Evolutionary conservation across 495 filamentous ascomycete species (phyloP).

Genomic region (Lichenothelia convexa): DNA sequence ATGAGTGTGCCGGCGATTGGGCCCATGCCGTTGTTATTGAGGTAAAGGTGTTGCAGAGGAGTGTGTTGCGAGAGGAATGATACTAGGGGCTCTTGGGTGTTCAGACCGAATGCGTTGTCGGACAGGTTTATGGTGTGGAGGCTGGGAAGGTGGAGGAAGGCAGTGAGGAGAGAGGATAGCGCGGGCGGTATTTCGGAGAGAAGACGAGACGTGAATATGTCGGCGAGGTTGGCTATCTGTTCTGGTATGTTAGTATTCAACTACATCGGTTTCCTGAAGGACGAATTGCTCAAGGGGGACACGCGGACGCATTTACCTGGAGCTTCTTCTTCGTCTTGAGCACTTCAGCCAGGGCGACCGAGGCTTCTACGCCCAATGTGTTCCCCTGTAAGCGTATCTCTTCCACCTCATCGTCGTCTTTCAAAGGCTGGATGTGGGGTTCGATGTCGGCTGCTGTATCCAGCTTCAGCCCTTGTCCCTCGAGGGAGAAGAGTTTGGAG

Average conservation of each 20-base stretch:
- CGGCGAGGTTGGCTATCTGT: constrained; percentile 72
- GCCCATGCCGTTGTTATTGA: constrained; percentile 97
- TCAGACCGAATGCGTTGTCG: constrained; percentile 94
- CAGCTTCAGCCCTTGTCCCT: constrained; percentile 79
- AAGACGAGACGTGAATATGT: constrained; percentile 92
- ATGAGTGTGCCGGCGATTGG: constrained; percentile 73
- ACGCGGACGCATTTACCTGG: constrained; percentile 28
- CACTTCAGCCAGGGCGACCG: constrained; percentile 59
- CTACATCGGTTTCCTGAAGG: too few relatives aligned
- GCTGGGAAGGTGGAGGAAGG: constrained; percentile 62
- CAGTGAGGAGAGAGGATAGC: constrained; percentile 63
- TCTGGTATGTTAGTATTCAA: not conserved
- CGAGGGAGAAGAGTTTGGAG: constrained; percentile 69
- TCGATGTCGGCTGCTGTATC: constrained; percentile 72
- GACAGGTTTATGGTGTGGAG: constrained; percentile 87
- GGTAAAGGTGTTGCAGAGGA: constrained; percentile 74
- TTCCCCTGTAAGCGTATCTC: constrained; percentile 75
- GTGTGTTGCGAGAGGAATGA: constrained; percentile 72
- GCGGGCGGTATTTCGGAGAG: constrained; percentile 87
- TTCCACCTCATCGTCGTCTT: constrained; percentile 54
- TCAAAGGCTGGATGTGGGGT: constrained; percentile 58
- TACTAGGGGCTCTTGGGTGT: constrained; percentile 37
- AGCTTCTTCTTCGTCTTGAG: constrained; percentile 66
- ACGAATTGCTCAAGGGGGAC: not conserved
- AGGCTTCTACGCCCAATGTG: constrained; percentile 78